Evolutionary conservation across 2,329 filamentous ascomycete species (phyloP), one percentile per base, ranked within the genome.

Genomic region (Ceratocystis albifundus): DNA sequence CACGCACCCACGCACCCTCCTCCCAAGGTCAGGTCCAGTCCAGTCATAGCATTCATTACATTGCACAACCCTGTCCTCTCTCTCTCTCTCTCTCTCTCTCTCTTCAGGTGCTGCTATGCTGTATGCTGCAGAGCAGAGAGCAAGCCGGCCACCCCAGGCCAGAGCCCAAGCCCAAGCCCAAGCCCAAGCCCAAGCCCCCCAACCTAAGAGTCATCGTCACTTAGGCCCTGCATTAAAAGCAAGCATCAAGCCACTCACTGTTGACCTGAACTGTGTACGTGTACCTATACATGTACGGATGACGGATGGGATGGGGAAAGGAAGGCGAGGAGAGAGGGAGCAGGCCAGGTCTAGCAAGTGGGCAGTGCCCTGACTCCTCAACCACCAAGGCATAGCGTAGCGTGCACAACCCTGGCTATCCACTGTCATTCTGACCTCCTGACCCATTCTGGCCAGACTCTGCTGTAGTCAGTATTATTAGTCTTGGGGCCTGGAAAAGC

Each of bases 21-120:
- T 41, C 15, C 36, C 36, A 41, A 12, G n/a, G n/a, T n/a, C n/a
- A n/a, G n/a, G n/a, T n/a, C n/a, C n/a, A 53, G 48, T 53, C 48
- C 53, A 57, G 53, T 57, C 25, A 57, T 32, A 59, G 28, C 25
- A 59, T 59, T 36, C 25, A 59, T 59, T 36, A 59, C 55, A 59
- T 20, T 8, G 30, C 28, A 28, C 55, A 32, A 32, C 30, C 28
- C 55, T 30, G 25, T 59, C 8, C 5, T 0, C 28, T 12, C 15
- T 41, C 36, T n/a, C n/a, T n/a, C n/a, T n/a, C n/a, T n/a, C n/a
- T n/a, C n/a, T n/a, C n/a, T n/a, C n/a, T n/a, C 5, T 0, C 28
- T 12, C 15, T 41, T 12, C 10, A 41, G 36, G 10, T 41, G 36
- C 36, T 41, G 12, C n/a, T n/a, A n/a, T n/a, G n/a, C n/a, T n/a